Evolutionary conservation across 169 alveolate genomes (phyloP), one percentile per base, ranked within the genome.

Genomic region (Cryptosporidium tyzzeri): DNA sequence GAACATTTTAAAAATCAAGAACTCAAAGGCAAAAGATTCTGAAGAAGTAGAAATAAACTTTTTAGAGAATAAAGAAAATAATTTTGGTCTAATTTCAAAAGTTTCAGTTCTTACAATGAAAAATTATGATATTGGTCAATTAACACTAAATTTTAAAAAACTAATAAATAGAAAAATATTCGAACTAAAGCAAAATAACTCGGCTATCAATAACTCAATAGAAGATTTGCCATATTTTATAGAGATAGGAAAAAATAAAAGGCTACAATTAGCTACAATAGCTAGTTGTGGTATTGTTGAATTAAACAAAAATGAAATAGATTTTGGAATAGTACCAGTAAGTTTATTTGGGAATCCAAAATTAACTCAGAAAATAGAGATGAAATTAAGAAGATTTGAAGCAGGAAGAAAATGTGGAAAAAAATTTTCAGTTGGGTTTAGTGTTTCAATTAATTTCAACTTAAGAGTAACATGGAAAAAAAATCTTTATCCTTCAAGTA

Each of bases 321-420:
- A 80, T 37, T 80, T 80, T 65, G 89, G 75, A 12, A 80, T 41
- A 45, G 59, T 80, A n/a, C 89, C 89, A 50, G 75, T 45, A 44
- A 59, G 69, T 23, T 29, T 80, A n/a, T 48, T n/a, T 41, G 51
- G 51, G 6, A n/a, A 59, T 21, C 21, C 29, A 53, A 29, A 74
- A 18, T 58, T 31, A 35, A 35, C 5, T 21, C 44, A 29, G 16
- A 35, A 65, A 35, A n/a, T 65, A 29, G 48, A 65, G 26, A 12
- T 65, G 3, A 65, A 35, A 26, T 2, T 65, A 31, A 65, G 29
- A 29, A 65, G 31, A 65, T 33, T 37, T 39, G 26, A 21, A 55
- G 35, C n/a, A 26, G 5, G 26, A 29, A 35, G 6, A 31, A n/a
- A 29, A 10, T 65, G 71, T 23, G 12, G 2, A 1, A 65, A 37